Base-by-base conservation (phyloP, 1,284 basidiomycete genomes). In the Malassezia cuniculi region DNA sequence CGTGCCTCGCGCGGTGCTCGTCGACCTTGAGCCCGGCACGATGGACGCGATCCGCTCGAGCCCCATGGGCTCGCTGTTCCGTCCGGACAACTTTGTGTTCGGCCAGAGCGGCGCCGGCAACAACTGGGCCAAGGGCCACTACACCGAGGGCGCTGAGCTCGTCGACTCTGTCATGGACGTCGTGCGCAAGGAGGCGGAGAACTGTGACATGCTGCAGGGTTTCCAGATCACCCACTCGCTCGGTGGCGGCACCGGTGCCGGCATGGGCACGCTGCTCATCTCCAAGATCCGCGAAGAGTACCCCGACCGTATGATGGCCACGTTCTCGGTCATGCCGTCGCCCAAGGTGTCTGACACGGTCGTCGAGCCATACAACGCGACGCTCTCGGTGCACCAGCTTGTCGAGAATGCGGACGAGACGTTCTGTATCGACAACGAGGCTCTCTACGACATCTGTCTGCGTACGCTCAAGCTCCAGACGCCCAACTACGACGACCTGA, bases 401-500 rank as follows among this genome's bases (percentile, higher is more conserved):
- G 75, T 77, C 35, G 75, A 76, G 68, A 76, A 77, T 72, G 74
- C 74, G 24, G 75, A 76, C 68, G 72, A 74, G 68, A 76, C 75
- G 21, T 77, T 76, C 71, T 76, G 75, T 68, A 75, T 76, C 61
- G 90, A 95, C 71, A 95, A 95, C 71, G 89, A 95, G 71, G 90
- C 90, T 24, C 79, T 95, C 43, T 56, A 59, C 43, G 87, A 95
- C 68, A 95, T 95, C 66, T 93, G 86, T 74, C 86, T 90, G 79
- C 78, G 85, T 62, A 93, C 89, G 31, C 77, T 95, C 68, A 94
- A 94, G 75, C 78, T 93, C 49, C 78, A 79, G 34, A 84, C 84
- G 31, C 89, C 90, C 22, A 87, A 84, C 8, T 93, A 94, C 69
- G 86, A 85, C 55, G 86, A 95, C 69, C 79, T 95, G 50, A 95